Percentiles rank a stretch among this genome's conserved stretches.
Conservation (phyloP, 2,329 filamentous ascomycete species). For the Bertia moriformis region DNA sequence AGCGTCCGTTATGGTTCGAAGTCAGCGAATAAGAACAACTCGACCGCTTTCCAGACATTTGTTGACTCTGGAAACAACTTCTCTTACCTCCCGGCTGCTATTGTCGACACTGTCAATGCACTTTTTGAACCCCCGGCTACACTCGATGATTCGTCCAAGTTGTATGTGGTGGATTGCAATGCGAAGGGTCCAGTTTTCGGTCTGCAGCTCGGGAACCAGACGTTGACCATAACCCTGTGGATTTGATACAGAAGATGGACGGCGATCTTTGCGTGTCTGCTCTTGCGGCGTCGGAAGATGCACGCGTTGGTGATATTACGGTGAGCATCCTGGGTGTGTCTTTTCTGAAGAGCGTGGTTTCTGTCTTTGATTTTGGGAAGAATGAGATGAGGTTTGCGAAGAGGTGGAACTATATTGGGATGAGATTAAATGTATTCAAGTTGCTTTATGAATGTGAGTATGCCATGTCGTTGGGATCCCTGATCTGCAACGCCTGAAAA, state of each 20-base stretch:
- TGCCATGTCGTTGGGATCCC: too few species aligned
- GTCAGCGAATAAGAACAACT: slow-evolving; percentile 10
- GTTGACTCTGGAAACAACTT: slow-evolving; percentile 26
- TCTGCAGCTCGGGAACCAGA: slow-evolving; percentile 19
- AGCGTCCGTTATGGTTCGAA: neutral
- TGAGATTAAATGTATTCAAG: too few species aligned
- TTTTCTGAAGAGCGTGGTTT: slow-evolving; percentile 32
- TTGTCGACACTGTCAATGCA: slow-evolving; percentile 19
- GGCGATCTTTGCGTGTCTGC: slow-evolving; percentile 3
- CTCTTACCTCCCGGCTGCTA: slow-evolving; percentile 20
- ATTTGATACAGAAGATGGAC: slow-evolving; percentile 11
- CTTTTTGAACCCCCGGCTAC: slow-evolving; percentile 24
- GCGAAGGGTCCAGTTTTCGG: slow-evolving; percentile 22
- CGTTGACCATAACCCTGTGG: slow-evolving; percentile 14
- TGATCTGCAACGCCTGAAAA: too few species aligned
- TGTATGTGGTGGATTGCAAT: slow-evolving; percentile 24
- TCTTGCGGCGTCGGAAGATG: neutral
- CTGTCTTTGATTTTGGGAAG: slow-evolving; percentile 32
- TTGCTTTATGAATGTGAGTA: too few species aligned
- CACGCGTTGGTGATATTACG: neutral
- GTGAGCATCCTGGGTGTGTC: slow-evolving; percentile 25
- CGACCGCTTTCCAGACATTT: slow-evolving; percentile 19
- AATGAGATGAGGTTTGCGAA: slow-evolving; percentile 27
- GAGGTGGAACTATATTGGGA: neutral
- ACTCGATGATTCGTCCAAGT: slow-evolving; percentile 15